These are phyloP conservation scores for Ustilago tritici DNA, from an alignment of 1,284 basidiomycete species.

Conservation along the genomic window DNA sequence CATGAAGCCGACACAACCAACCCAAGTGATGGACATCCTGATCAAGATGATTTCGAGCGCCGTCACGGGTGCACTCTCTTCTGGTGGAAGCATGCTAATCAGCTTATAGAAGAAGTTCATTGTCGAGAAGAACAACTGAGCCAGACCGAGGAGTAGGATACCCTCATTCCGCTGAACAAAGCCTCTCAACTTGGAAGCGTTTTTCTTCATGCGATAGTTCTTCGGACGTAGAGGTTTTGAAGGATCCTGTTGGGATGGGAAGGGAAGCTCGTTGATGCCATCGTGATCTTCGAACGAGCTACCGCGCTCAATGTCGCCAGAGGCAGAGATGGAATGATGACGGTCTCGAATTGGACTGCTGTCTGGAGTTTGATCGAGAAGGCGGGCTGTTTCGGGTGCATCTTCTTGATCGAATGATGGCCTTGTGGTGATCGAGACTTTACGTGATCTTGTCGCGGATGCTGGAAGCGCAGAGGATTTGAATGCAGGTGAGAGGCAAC, in stretches of 20 bases:
- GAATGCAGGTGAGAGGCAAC: conserved; percentile 26
- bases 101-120: conserved; percentile 77
- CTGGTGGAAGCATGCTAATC: conserved; percentile 74
- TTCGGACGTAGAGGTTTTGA: conserved; percentile 43
- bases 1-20: conserved; percentile 64
- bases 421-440: conserved; percentile 27
- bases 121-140: conserved; percentile 54
- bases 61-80: conserved; percentile 32
- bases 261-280: conserved; percentile 34
- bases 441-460: conserved; percentile 17
- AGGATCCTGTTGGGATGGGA: conserved; percentile 47
- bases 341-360: conserved; percentile 3
- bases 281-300: conserved; percentile 14
- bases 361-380: conserved; percentile 14
- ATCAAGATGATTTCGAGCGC: conserved; percentile 72
- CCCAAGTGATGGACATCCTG: conserved; percentile 73
- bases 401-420: conserved; percentile 13
- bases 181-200: conserved; percentile 20
- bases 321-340: conserved; percentile 4
- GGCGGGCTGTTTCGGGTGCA: conserved; percentile 21
- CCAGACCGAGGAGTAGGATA: conserved; percentile 40
- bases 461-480: not conserved
- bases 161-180: conserved; percentile 49
- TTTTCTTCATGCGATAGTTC: conserved; percentile 33
- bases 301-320: conserved; percentile 29